Base-by-base conservation (phyloP, 2,329 filamentous ascomycete genomes). In the Alternaria triticimaculans region DNA sequence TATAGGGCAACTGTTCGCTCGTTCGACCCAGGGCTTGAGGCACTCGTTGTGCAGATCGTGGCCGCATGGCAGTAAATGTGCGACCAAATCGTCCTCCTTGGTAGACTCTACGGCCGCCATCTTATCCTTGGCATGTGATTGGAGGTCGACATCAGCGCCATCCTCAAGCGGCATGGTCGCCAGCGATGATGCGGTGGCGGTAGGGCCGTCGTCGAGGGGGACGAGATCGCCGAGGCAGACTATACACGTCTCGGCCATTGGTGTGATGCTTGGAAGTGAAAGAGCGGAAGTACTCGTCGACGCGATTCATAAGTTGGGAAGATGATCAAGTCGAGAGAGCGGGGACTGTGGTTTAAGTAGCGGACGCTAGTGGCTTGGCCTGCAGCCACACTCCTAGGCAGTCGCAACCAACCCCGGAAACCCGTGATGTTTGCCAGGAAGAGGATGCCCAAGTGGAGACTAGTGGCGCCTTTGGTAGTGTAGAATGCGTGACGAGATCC, bases 1-100 rank as follows among this genome's bases (percentile, higher is more conserved):
- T 80, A 99, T 97, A 49, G 96, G 96, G 81, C 96, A 99, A 78
- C 94, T 97, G 82, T 98, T 99, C 68, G 96, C 95, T 80, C 96
- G 92, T 82, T 96, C 93, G 49, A 95, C 93, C 96, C 96, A 99
- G 72, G 94, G 93, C 73, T 92, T 91, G 71, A 99, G 87, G 81
- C 96, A 99, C 56, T 91, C 89, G 83, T 99, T 91, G 83, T 99
- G 96, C 72, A 99, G 86, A 72, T 94, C 88, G 84, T 99, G 96
- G 62, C 93, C 92, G 81, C 96, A 99, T 50, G 93, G 90, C 64
- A 89, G 78, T 26, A 90, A 76, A 74, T 89, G 87, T 63, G 88
- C 88, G 72, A 90, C 86, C 66, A 83, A 74, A 60, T 87, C 85
- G 62, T 84, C 81, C 65, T 87, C 83, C 60, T 77, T 73, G 33